Percentiles rank a stretch among this genome's conserved stretches.
These are phyloP conservation scores for Astragalus glycyphyllos DNA, from an alignment of 306 rosid species.

Conservation along the genomic window DNA sequence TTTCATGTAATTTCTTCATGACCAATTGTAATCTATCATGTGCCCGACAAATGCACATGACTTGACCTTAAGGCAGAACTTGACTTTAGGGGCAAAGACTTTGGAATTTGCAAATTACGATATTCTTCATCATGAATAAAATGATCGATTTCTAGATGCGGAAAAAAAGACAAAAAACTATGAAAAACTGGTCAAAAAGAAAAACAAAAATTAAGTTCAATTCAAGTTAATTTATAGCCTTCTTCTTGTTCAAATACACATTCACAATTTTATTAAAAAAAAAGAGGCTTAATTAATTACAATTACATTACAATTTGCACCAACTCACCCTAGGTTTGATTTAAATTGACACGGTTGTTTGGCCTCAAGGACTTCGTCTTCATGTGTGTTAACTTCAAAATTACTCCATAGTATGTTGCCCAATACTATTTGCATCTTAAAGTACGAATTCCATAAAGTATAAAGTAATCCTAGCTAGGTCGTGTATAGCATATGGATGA, in stretches of 20 bases:
- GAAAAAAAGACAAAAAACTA: background rate
- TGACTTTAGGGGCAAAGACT: no score
- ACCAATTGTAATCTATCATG: no score
- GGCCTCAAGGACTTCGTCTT: constrained; percentile 29
- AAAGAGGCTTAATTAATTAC: no score
- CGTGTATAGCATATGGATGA: background rate
- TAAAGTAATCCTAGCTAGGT: constrained; percentile 30
- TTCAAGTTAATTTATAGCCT: background rate
- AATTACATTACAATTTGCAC: background rate
- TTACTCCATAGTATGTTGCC: constrained; percentile 13
- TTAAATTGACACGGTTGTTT: constrained; percentile 36
- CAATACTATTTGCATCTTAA: constrained; percentile 2
- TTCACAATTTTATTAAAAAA: no score
- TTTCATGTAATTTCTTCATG: no score
- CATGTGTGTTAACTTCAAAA: constrained; percentile 16
- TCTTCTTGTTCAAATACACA: background rate
- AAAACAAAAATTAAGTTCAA: background rate
- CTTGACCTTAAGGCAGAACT: no score
- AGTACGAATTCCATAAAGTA: background rate
- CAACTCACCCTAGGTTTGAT: constrained; percentile 12
- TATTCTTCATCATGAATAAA: no score
- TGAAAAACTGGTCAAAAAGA: no score
- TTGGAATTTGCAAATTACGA: no score
- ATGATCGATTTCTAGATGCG: background rate
- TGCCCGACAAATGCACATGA: no score